Conservation (phyloP, 2,329 filamentous ascomycete genomes). For the Aspergillus udagawae region DNA sequence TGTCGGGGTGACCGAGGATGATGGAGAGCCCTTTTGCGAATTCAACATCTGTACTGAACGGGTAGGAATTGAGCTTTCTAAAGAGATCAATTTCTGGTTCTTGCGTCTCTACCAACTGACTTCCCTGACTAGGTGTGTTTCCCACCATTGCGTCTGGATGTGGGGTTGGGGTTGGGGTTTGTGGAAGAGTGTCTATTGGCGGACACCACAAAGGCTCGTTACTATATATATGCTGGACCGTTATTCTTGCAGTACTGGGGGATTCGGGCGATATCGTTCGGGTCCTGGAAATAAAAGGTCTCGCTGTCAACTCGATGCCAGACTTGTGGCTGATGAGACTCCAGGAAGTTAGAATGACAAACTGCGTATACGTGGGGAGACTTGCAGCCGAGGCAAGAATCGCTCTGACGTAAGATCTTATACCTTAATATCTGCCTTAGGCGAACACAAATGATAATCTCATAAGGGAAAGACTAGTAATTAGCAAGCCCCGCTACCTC, state of each 20-base stretch:
- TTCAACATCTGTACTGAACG: slow-evolving; percentile 40
- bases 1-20: slow-evolving; percentile 42
- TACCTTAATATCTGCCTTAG: too few species aligned
- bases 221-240: background rate
- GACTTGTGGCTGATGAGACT: background rate
- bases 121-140: background rate
- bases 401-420: background rate
- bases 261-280: background rate
- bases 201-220: background rate
- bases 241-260: background rate
- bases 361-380: background rate
- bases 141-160: background rate
- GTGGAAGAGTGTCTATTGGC: background rate
- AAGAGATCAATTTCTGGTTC: slow-evolving; percentile 21
- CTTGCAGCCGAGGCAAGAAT: background rate
- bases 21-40: slow-evolving; percentile 46
- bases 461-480: background rate
- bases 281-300: background rate
- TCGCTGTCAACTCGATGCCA: background rate
- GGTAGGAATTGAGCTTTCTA: slow-evolving; percentile 34
- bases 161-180: slow-evolving; percentile 12
- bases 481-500: background rate
- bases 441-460: too few species aligned
- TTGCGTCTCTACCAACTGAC: slow-evolving; percentile 6
- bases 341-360: background rate